These are phyloP conservation scores for Quambalaria eucalypti DNA, from an alignment of 1,284 basidiomycete genomes.

Conservation along the genomic window DNA sequence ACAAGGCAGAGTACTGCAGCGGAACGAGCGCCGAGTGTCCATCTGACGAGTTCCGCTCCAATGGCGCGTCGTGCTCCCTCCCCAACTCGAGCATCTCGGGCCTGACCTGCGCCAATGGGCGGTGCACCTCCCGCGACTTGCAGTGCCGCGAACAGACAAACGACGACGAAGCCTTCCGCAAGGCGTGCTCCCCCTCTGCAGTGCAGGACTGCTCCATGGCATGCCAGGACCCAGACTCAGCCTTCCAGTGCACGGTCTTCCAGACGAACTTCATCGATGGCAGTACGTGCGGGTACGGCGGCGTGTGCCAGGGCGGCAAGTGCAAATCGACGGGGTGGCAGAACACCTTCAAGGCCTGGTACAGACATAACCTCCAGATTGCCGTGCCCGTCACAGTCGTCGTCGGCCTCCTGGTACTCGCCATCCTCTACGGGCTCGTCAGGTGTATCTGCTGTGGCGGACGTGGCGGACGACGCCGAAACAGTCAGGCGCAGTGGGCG, in stretches of 20 bases:
- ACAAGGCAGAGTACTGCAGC: constrained; percentile 68
- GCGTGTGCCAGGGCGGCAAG: constrained; percentile 52
- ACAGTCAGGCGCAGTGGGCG: neutral
- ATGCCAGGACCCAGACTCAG: constrained; percentile 62
- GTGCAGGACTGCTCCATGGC: constrained; percentile 67
- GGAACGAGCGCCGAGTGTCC: constrained; percentile 69
- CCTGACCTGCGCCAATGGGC: constrained; percentile 68
- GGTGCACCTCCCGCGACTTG: constrained; percentile 65
- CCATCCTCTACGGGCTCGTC: constrained; percentile 16
- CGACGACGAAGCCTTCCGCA: constrained; percentile 55
- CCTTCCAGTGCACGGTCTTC: constrained; percentile 61
- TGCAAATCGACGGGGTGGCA: constrained; percentile 62
- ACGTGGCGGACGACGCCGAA: neutral
- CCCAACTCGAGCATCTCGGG: constrained; percentile 48
- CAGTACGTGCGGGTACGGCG: constrained; percentile 70
- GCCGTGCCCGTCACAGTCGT: constrained; percentile 36
- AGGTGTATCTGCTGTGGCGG: constrained; percentile 17
- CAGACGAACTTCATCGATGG: constrained; percentile 71
- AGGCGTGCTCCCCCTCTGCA: constrained; percentile 55
- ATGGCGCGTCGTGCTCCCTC: constrained; percentile 56
- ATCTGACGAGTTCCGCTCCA: constrained; percentile 57
- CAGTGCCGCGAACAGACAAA: constrained; percentile 69
- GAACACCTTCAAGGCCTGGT: constrained; percentile 58
- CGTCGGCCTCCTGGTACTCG: constrained; percentile 22
- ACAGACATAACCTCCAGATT: constrained; percentile 36